phyloP scores from a whole-genome alignment of 192 early-diverging fungal species.

The Rhizophagus clarus region DNA sequence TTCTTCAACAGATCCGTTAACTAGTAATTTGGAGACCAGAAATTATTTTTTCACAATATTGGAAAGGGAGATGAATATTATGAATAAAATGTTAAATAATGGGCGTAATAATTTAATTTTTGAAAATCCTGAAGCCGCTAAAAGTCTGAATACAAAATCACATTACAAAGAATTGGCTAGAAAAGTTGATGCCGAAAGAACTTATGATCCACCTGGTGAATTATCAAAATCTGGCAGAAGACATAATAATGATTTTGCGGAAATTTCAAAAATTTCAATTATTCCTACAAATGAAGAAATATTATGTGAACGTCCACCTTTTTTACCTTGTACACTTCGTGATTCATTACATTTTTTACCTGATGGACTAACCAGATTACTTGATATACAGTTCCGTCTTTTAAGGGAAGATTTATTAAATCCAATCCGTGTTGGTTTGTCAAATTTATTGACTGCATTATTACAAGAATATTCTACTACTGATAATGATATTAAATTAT shows the following conservation, averaged over 20 bases:
- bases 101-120: too few species aligned
- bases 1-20: slow-evolving; percentile 13
- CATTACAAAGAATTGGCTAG: not conserved
- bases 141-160: too few species aligned
- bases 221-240: slow-evolving; percentile 42
- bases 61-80: slow-evolving; percentile 6
- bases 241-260: slow-evolving; percentile 56
- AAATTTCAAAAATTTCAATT: slow-evolving; percentile 49
- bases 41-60: slow-evolving; percentile 15
- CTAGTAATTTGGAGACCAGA: not conserved
- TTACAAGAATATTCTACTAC: slow-evolving; percentile 3
- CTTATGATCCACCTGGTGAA: slow-evolving; percentile 25
- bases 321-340: slow-evolving; percentile 44
- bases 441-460: slow-evolving; percentile 35
- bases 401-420: slow-evolving; percentile 60
- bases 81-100: slow-evolving; percentile 18
- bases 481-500: too few species aligned
- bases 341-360: slow-evolving; percentile 49
- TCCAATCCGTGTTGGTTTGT: slow-evolving; percentile 46
- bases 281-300: slow-evolving; percentile 61
- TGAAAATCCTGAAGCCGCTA: too few species aligned
- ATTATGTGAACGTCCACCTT: slow-evolving; percentile 36
- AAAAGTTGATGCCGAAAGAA: not conserved
- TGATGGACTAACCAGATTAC: slow-evolving; percentile 45
- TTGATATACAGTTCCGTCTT: slow-evolving; percentile 63